Conservation (phyloP, 2,329 filamentous ascomycete genomes). For the Davidsoniella australis region DNA sequence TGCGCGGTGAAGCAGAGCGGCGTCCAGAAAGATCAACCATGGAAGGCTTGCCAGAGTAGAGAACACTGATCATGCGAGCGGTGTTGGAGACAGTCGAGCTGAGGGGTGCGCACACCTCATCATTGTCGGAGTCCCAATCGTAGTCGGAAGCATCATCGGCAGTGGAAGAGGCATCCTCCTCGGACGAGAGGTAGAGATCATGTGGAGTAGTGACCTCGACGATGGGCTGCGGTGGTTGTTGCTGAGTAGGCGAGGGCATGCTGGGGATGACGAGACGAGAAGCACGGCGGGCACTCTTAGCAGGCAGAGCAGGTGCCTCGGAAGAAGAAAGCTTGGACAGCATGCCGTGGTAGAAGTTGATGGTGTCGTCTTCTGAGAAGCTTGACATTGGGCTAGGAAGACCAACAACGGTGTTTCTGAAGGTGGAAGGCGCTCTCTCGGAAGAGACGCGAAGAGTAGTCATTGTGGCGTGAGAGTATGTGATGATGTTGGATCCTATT, state of each 20-base stretch:
- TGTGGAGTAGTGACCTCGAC: conserved; percentile 24
- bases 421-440: conserved; percentile 5
- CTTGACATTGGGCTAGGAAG: conserved; percentile 13
- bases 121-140: conserved; percentile 30
- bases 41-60: conserved; percentile 41
- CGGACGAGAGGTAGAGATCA: conserved; percentile 46
- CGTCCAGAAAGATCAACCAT: conserved; percentile 31
- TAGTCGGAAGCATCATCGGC: conserved; percentile 43
- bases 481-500: neutral
- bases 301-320: conserved; percentile 25
- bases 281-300: conserved; percentile 26
- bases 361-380: conserved; percentile 11
- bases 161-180: conserved; percentile 47
- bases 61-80: conserved; percentile 40
- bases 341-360: conserved; percentile 10
- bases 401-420: conserved; percentile 11
- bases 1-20: conserved; percentile 18
- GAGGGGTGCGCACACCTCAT: conserved; percentile 15
- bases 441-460: conserved; percentile 8
- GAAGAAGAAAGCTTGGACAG: conserved; percentile 5
- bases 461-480: conserved; percentile 5
- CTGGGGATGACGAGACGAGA: conserved; percentile 24
- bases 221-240: neutral
- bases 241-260: neutral
- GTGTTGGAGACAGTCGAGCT: conserved; percentile 25